A percentile compares a stretch with the other conserved stretches of the same genome.
phyloP scores from a whole-genome alignment of 2,329 filamentous ascomycete species.

The Curvularia spicifera region DNA sequence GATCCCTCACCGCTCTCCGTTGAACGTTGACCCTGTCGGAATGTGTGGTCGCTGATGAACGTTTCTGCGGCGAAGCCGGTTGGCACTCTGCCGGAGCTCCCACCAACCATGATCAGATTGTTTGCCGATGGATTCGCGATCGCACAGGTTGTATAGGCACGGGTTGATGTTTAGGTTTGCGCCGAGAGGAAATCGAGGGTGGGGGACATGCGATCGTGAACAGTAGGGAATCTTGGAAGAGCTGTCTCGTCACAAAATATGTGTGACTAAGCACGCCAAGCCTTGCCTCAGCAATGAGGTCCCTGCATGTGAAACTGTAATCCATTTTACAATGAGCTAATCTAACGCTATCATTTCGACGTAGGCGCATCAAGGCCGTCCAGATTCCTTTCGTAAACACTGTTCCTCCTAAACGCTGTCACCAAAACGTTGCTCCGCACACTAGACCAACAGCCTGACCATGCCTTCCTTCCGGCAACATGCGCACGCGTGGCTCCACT shows the following conservation, averaged over 20 bases:
- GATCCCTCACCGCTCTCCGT: conserved; percentile 66
- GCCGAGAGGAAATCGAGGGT: neutral
- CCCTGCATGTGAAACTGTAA: conserved; percentile 12
- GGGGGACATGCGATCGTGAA: neutral
- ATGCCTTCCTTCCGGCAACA: conserved; percentile 15
- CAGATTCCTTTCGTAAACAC: neutral
- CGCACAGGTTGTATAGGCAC: neutral
- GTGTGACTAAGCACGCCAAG: conserved; percentile 30
- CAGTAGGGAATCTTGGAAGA: neutral
- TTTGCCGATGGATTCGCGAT: neutral
- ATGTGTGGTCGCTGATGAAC: conserved; percentile 87
- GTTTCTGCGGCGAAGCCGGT: conserved; percentile 90
- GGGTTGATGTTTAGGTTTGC: too few species aligned
- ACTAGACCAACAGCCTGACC: conserved; percentile 7
- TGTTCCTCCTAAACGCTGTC: conserved; percentile 5
- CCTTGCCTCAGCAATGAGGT: neutral
- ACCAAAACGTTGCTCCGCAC: conserved; percentile 11
- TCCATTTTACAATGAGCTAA: conserved; percentile 39
- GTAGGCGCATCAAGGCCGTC: conserved; percentile 32
- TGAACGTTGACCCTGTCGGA: conserved; percentile 84
- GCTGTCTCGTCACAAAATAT: conserved; percentile 16
- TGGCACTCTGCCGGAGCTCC: conserved; percentile 53
- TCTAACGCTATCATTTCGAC: conserved; percentile 45
- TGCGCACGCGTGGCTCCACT: conserved; percentile 21
- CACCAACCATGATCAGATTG: conserved; percentile 28